Percentiles rank a stretch among this genome's conserved stretches.
phyloP scores from a whole-genome alignment of 192 early-diverging fungal genomes.

The Coemansia sp. region DNA sequence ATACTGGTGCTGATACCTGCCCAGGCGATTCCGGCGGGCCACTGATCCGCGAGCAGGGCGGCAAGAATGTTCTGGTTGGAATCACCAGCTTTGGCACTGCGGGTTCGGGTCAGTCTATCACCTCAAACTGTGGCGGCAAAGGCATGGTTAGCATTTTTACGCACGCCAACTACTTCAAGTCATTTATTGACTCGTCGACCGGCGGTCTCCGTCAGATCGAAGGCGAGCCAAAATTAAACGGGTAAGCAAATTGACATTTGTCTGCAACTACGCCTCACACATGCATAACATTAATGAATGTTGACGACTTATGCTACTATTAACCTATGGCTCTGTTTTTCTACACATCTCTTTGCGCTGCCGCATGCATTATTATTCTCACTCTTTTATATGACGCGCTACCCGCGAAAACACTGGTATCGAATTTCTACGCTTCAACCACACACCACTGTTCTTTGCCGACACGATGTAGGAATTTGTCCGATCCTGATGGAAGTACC shows the following conservation, averaged over 20 bases:
- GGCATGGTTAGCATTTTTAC: slow-evolving; percentile 55
- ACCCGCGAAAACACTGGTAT: neutral
- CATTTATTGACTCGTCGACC: slow-evolving; percentile 47
- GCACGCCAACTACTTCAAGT: slow-evolving; percentile 40
- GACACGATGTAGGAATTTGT: neutral
- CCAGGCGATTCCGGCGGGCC: slow-evolving; percentile 57
- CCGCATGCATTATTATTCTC: neutral
- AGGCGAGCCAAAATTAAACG: slow-evolving; percentile 11
- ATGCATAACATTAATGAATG: neutral
- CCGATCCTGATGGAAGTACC: neutral
- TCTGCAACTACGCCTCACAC: neutral
- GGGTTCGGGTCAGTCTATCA: slow-evolving; percentile 31
- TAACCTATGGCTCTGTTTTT: neutral
- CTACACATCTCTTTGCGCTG: neutral
- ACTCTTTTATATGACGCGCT: neutral
- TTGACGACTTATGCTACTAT: neutral
- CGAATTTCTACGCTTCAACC: neutral
- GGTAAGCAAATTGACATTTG: slow-evolving; percentile 25
- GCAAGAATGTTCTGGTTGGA: slow-evolving; percentile 43
- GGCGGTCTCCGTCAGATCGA: slow-evolving; percentile 38
- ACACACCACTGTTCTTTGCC: neutral
- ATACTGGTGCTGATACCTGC: slow-evolving; percentile 44
- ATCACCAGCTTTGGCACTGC: slow-evolving; percentile 55
- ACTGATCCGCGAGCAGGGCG: slow-evolving; percentile 38
- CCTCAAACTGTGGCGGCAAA: slow-evolving; percentile 36